phyloP scores from a whole-genome alignment of 306 rosid species.

The Trifolium repens region DNA sequence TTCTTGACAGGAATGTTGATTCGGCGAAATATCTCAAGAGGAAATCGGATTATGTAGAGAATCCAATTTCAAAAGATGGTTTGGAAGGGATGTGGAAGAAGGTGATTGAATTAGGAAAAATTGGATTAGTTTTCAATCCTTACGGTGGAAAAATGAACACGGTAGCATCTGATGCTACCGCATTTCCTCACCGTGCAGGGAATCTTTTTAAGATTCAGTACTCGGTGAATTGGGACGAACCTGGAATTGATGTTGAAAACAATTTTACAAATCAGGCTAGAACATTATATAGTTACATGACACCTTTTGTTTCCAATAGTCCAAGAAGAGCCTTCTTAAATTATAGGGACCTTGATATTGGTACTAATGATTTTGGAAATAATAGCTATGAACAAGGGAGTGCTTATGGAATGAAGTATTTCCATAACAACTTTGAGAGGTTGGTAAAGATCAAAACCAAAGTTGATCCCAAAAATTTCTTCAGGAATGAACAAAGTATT shows the following conservation, averaged over 20 bases:
- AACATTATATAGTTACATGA: conserved; percentile 48
- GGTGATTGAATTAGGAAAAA: conserved; percentile 48
- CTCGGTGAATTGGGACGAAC: conserved; percentile 48
- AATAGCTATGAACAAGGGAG: conserved; percentile 46
- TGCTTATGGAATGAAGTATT: conserved; percentile 54
- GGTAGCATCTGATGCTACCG: conserved; percentile 38
- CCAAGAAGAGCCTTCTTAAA: conserved; percentile 56
- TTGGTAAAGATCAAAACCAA: conserved; percentile 50
- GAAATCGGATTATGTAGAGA: conserved; percentile 60
- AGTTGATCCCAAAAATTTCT: conserved; percentile 54
- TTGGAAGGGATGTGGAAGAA: conserved; percentile 50
- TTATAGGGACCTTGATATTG: conserved; percentile 60
- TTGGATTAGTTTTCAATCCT: conserved; percentile 55
- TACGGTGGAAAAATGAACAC: conserved; percentile 54
- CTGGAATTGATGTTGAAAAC: conserved; percentile 34
- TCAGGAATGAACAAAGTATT: conserved; percentile 56
- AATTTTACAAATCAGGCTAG: conserved; percentile 33
- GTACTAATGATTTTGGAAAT: conserved; percentile 46
- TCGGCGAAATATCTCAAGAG: conserved; percentile 42
- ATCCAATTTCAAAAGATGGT: conserved; percentile 40
- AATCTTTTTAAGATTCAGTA: conserved; percentile 57
- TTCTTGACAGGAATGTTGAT: conserved; percentile 42
- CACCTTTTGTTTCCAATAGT: conserved; percentile 54
- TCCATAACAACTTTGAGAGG: conserved; percentile 48
- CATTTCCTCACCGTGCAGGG: conserved; percentile 54